These are phyloP conservation scores for Suillus hirtellus DNA, from an alignment of 768 basidiomycete genomes.

Conservation along the genomic window DNA sequence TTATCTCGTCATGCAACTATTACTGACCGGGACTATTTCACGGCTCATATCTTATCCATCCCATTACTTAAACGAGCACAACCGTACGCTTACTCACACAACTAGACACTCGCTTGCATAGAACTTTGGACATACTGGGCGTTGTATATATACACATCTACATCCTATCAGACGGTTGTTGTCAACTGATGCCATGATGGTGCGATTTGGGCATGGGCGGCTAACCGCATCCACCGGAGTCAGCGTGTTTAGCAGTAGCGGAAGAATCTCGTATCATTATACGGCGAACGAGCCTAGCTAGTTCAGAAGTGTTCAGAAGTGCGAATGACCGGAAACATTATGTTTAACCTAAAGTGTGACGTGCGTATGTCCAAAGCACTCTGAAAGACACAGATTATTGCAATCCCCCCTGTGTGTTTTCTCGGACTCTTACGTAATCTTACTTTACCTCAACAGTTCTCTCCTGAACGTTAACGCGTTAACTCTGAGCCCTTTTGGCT, in stretches of 20 bases:
- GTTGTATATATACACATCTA: neutral
- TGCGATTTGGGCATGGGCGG: neutral
- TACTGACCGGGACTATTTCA: constrained; percentile 8
- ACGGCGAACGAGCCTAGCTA: neutral
- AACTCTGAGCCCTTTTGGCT: no score
- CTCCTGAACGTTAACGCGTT: no score
- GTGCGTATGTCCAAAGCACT: no score
- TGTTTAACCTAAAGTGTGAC: no score
- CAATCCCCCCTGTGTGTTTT: no score
- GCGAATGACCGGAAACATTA: neutral
- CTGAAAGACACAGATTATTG: no score
- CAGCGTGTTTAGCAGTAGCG: neutral
- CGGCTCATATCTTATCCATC: neutral
- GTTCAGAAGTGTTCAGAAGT: neutral
- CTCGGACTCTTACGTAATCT: constrained; percentile 15
- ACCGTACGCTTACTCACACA: neutral
- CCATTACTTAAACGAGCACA: neutral
- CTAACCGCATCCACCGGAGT: neutral
- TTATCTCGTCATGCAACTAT: constrained; percentile 5
- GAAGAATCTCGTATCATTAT: neutral
- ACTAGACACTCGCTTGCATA: constrained; percentile 5
- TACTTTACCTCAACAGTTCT: no score
- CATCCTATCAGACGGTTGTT: neutral
- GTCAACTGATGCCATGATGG: neutral
- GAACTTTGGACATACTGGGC: neutral